These are phyloP conservation scores for Colletotrichum sp. DNA, from an alignment of 2,329 filamentous ascomycete species.

Conservation along the genomic window DNA sequence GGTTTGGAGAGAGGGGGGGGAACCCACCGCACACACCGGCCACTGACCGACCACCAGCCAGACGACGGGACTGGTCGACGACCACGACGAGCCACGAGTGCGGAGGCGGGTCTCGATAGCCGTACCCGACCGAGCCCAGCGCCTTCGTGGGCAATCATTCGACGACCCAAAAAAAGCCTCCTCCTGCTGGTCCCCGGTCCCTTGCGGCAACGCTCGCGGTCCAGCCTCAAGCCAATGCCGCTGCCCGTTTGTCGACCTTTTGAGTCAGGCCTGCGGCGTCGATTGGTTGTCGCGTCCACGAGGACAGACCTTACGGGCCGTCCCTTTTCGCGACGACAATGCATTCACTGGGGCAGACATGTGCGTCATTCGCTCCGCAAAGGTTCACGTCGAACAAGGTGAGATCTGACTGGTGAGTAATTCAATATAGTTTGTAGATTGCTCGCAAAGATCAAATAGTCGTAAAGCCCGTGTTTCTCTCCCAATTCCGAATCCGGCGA, in stretches of 20 bases:
- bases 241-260: neutral
- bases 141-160: neutral
- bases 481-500: conserved; percentile 47
- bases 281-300: neutral
- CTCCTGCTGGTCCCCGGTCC: neutral
- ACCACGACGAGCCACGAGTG: neutral
- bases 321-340: neutral
- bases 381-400: neutral
- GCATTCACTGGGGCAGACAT: neutral
- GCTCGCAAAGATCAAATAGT: neutral
- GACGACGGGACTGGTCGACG: neutral
- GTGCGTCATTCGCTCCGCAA: neutral
- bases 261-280: neutral
- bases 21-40: neutral
- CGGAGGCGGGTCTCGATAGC: neutral
- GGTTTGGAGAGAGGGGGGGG: neutral
- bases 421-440: neutral
- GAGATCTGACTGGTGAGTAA: neutral
- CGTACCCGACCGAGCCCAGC: conserved; percentile 7
- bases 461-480: conserved; percentile 2
- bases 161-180: neutral
- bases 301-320: neutral
- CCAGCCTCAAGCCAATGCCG: neutral
- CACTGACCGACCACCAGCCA: neutral
- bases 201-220: neutral